Evolutionary conservation across 345 rosid genomes (phyloP).

Genomic region (Eucalyptus polyanthemos): DNA sequence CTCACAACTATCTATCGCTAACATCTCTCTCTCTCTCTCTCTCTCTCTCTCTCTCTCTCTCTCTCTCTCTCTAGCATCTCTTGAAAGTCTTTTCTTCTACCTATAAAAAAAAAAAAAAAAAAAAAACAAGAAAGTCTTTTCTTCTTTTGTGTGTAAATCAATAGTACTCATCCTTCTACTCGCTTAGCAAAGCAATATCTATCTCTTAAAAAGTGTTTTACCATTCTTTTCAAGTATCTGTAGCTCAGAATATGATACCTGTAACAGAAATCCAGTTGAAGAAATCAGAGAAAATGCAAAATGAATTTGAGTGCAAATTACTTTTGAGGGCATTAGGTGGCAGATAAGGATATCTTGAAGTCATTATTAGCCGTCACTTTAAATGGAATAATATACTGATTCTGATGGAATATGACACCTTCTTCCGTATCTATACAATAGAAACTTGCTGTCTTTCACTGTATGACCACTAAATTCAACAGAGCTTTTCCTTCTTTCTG

Average conservation of each 20-base stretch:
- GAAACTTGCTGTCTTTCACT: background rate
- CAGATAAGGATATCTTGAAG: slow-evolving; percentile 9
- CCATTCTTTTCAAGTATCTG: background rate
- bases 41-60: background rate
- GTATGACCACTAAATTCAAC: background rate
- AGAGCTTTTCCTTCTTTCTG: background rate
- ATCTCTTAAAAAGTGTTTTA: background rate
- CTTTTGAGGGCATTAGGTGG: slow-evolving; percentile 24
- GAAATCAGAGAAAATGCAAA: background rate
- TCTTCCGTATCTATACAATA: slow-evolving; percentile 2
- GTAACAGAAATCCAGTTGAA: background rate
- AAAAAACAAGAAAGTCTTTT: background rate
- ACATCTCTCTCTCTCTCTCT: background rate
- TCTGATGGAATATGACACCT: slow-evolving; percentile 33
- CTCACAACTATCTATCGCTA: background rate
- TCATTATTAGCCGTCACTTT: background rate
- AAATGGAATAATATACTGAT: slow-evolving; percentile 18
- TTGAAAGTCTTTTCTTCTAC: background rate
- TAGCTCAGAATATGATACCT: background rate
- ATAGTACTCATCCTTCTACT: background rate
- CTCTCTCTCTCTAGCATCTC: background rate
- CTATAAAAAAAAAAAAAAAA: background rate
- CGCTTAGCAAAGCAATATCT: background rate
- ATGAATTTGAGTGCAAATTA: slow-evolving; percentile 25
- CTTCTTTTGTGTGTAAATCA: background rate